Conservation (phyloP, 1,284 basidiomycete genomes). For the Peniophora sp. region DNA sequence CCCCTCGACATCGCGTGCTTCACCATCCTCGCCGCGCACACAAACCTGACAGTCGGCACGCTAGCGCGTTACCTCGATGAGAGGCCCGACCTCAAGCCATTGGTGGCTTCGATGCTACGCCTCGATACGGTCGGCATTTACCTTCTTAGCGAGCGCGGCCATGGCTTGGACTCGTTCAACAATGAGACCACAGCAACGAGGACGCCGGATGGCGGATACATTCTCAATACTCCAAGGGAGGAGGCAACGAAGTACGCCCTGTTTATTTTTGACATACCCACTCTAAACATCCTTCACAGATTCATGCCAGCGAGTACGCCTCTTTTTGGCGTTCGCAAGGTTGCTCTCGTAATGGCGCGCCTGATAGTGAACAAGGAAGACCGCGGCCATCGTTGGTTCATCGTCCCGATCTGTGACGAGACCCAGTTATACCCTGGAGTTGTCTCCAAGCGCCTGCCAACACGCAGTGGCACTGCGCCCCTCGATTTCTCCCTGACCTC, state of each 20-base stretch:
- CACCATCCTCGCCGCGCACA: slow-evolving; percentile 33
- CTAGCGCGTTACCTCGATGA: slow-evolving; percentile 23
- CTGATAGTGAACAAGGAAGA: slow-evolving; percentile 24
- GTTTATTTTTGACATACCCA: background rate
- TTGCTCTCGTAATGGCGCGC: slow-evolving; percentile 28
- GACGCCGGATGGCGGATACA: slow-evolving; percentile 25
- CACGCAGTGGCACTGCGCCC: slow-evolving; percentile 20
- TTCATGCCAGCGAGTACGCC: slow-evolving; percentile 38
- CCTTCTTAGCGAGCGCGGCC: slow-evolving; percentile 32
- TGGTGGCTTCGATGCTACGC: slow-evolving; percentile 20
- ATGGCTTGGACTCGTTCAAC: slow-evolving; percentile 32
- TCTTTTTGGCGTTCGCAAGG: slow-evolving; percentile 21
- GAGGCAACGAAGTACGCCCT: slow-evolving; percentile 30
- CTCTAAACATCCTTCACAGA: slow-evolving; percentile 15
- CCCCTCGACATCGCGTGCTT: slow-evolving; percentile 28
- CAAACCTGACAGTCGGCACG: slow-evolving; percentile 35
- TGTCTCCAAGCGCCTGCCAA: background rate
- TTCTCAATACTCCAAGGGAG: slow-evolving; percentile 26
- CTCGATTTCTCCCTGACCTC: slow-evolving; percentile 31
- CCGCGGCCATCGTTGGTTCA: slow-evolving; percentile 15
- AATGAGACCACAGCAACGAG: slow-evolving; percentile 32
- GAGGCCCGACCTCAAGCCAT: slow-evolving; percentile 22
- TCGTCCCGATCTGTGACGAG: background rate
- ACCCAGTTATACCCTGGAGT: background rate
- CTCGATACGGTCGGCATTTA: slow-evolving; percentile 15